Conservation (phyloP, 116 monocot genomes). For the Papilionanthe hybrid region DNA sequence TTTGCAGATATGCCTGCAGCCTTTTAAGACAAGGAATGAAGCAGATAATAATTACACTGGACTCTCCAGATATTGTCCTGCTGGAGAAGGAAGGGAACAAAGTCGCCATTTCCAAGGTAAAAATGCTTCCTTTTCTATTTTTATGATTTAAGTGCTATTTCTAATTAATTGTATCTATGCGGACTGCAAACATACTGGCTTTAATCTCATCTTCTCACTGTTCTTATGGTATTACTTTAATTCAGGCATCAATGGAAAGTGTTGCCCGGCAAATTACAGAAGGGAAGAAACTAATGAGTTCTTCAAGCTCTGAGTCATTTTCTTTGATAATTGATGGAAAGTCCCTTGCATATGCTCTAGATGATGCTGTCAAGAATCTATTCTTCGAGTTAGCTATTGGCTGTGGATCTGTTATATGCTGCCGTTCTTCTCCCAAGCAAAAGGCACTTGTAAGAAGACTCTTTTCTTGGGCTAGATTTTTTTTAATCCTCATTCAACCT, state of each 20-base stretch:
- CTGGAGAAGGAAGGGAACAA: constrained; percentile 53
- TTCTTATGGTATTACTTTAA: background rate
- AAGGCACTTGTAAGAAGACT: constrained; percentile 63
- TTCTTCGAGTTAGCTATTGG: constrained; percentile 51
- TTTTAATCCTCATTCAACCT: background rate
- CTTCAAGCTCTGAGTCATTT: constrained; percentile 32
- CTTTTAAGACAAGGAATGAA: constrained; percentile 67
- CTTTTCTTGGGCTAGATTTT: background rate
- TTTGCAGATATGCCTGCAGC: constrained; percentile 64
- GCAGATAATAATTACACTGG: constrained; percentile 52
- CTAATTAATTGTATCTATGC: background rate
- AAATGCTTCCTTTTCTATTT: background rate
- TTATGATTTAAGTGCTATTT: background rate
- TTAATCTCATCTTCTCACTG: background rate
- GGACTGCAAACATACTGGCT: background rate
- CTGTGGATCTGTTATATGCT: constrained; percentile 74
- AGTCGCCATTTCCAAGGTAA: constrained; percentile 37
- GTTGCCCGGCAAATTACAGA: constrained; percentile 43
- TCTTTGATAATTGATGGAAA: constrained; percentile 78
- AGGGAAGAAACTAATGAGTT: constrained; percentile 30
- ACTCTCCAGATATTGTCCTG: constrained; percentile 29
- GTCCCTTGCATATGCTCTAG: constrained; percentile 66
- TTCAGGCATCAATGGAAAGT: constrained; percentile 60
- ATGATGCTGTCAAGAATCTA: constrained; percentile 52
- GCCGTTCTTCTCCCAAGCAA: constrained; percentile 76